Conservation (phyloP, 805 yeast species). For the Cyberlindnera bimundalis region DNA sequence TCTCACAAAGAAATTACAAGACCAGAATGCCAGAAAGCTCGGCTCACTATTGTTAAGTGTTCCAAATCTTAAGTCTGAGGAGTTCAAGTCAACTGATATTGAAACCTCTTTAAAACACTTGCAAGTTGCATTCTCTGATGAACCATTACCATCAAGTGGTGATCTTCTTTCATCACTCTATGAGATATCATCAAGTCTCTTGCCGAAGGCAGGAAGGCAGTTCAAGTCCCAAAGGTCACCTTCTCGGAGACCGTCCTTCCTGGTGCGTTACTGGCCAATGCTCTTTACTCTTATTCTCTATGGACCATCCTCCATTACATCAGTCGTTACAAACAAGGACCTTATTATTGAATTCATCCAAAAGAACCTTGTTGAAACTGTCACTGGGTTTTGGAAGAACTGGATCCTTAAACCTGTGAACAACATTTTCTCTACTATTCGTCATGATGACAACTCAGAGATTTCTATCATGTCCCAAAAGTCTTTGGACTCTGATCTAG, state of each 20-base stretch:
- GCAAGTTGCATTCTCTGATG: too few relatives aligned
- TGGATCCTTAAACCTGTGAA: constrained; percentile 80
- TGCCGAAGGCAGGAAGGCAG: constrained; percentile 3
- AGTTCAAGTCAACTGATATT: background rate
- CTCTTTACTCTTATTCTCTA: constrained; percentile 38
- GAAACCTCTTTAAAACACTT: background rate
- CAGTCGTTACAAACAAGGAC: constrained; percentile 47
- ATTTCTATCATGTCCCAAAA: constrained; percentile 78
- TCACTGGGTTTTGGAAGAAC: constrained; percentile 63
- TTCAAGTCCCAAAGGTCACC: background rate
- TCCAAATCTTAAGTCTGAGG: constrained; percentile 27
- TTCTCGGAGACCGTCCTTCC: constrained; percentile 34
- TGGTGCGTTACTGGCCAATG: constrained; percentile 67
- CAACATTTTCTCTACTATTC: constrained; percentile 72
- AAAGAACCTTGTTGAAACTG: constrained; percentile 59
- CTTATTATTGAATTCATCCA: constrained; percentile 54
- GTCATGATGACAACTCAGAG: constrained; percentile 73
- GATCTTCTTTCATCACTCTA: constrained; percentile 5
- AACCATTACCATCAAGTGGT: background rate
- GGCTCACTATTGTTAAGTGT: constrained; percentile 35
- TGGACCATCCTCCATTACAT: constrained; percentile 49
- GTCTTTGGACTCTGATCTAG: constrained; percentile 72
- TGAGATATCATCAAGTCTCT: background rate
- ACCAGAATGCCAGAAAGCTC: constrained; percentile 32
- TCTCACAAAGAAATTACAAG: constrained; percentile 23